phyloP scores from a whole-genome alignment of 306 rosid genomes.

The Senna tora region DNA sequence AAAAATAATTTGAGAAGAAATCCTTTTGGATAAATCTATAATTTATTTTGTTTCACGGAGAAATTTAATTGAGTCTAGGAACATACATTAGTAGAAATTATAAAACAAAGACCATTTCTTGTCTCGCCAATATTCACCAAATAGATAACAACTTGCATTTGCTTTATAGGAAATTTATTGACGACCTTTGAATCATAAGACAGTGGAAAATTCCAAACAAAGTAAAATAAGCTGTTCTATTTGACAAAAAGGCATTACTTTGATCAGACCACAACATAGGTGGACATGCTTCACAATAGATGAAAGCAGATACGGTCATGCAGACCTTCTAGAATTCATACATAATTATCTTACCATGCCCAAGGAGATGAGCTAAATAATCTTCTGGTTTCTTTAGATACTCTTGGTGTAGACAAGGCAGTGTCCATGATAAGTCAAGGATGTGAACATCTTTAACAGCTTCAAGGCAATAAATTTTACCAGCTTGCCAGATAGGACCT shows the following conservation, averaged over 20 bases:
- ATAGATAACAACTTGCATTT: constrained; percentile 28
- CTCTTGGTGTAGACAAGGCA: constrained; percentile 75
- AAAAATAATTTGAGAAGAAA: neutral
- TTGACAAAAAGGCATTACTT: constrained; percentile 16
- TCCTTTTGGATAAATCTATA: neutral
- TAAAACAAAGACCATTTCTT: constrained; percentile 1
- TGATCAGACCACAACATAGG: constrained; percentile 8
- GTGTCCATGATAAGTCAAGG: constrained; percentile 81
- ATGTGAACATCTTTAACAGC: constrained; percentile 93
- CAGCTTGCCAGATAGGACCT: constrained; percentile 83
- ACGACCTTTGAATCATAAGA: constrained; percentile 28
- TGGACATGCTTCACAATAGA: constrained; percentile 19
- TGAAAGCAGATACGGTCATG: constrained; percentile 20
- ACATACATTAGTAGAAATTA: neutral
- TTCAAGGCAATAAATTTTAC: constrained; percentile 78
- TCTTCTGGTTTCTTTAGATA: constrained; percentile 91
- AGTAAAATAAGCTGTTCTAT: neutral
- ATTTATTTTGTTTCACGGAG: neutral
- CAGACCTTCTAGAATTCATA: constrained; percentile 23
- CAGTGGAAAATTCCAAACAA: constrained; percentile 1
- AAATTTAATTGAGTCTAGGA: neutral
- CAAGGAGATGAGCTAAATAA: constrained; percentile 94
- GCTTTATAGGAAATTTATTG: constrained; percentile 4
- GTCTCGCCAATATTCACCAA: constrained; percentile 15
- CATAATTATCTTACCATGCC: constrained; percentile 74